Evolutionary conservation across 75 land plant species (phyloP), one percentile per base, ranked within the genome.

Genomic region (Selaginella tamariscina): DNA sequence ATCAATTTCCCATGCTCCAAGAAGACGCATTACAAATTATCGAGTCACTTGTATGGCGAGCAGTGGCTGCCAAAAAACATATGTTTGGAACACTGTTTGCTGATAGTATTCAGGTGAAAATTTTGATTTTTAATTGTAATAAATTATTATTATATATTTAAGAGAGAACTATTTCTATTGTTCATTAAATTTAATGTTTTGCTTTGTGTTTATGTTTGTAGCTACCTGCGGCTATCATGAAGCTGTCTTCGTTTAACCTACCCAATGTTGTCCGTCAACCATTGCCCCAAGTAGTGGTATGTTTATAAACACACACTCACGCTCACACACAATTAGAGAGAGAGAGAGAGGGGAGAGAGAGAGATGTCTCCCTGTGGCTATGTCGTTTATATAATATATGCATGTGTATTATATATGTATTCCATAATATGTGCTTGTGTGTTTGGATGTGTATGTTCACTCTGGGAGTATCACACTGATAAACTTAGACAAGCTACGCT

Each of bases 191-290:
- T n/a, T n/a, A 24, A 23, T 60, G 21, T 54, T 28, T 27, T 24
- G 54, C 33, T 57, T 33, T 30, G 28, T 24, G 1, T 28, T 64
- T 33, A 23, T 39, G 56, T 65, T 15, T 74, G 33, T 33, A 78
- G 80, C 56, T 78, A 63, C 79, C 80, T 55, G 55, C 68, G 65
- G 80, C 79, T 44, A 54, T 78, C 24, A 77, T 78, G 60, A 75
- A 78, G 49, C 66, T 78, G 24, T 66, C 80, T 21, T 78, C 80
- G 5, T 75, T 77, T 49, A 68, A 70, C 64, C 68, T 74, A 29
- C 78, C 68, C 11, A 70, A 71, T 30, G 30, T 74, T 55, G 54
- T 56, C 11, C 68, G 30, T 28, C 67, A 77, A 23, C 56, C 75
- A 54, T 66, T 76, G 24, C 21, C 70, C 29, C 71, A 64, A 39